Evolutionary conservation across 2,329 filamentous ascomycete species (phyloP).

Genomic region (Xylariomycetidae sp.): DNA sequence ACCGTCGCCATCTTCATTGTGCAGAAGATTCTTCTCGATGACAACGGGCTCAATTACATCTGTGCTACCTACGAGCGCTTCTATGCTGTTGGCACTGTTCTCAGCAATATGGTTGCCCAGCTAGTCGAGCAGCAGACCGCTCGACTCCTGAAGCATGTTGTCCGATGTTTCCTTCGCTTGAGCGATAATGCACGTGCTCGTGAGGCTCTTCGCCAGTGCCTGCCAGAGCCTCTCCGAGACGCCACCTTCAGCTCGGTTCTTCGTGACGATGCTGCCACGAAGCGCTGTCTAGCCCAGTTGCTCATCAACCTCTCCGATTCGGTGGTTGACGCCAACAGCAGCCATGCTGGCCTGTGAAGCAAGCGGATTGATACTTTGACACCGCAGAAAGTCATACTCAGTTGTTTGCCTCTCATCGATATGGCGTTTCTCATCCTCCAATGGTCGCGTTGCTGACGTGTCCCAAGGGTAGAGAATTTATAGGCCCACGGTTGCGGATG

Average conservation of each 20-base stretch:
- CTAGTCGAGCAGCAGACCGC: constrained; percentile 97
- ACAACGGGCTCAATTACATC: constrained; percentile 95
- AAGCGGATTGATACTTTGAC: too few relatives aligned
- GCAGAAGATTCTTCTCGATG: constrained; percentile 95
- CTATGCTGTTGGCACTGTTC: constrained; percentile 93
- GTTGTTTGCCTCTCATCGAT: too few relatives aligned
- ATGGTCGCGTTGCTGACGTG: too few relatives aligned
- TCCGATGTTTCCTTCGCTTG: constrained; percentile 89
- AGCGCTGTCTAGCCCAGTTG: constrained; percentile 94
- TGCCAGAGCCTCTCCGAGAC: constrained; percentile 96
- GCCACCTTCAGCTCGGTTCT: constrained; percentile 96
- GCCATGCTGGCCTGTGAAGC: constrained; percentile 21
- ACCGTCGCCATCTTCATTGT: constrained; percentile 99
- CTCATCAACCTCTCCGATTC: constrained; percentile 95
- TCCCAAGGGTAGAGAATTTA: too few relatives aligned
- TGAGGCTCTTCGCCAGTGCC: constrained; percentile 90
- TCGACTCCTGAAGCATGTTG: constrained; percentile 91
- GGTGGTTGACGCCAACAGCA: constrained; percentile 48
- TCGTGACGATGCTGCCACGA: constrained; percentile 93
- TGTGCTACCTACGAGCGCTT: constrained; percentile 98
- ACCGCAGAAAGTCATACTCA: too few relatives aligned
- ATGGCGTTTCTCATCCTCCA: too few relatives aligned
- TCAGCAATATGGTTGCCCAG: constrained; percentile 98
- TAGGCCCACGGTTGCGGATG: too few relatives aligned
- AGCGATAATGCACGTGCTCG: constrained; percentile 95